phyloP scores from a whole-genome alignment of 78 protist species.

The slime mould (Dictyostelium discoideum) region DNA sequence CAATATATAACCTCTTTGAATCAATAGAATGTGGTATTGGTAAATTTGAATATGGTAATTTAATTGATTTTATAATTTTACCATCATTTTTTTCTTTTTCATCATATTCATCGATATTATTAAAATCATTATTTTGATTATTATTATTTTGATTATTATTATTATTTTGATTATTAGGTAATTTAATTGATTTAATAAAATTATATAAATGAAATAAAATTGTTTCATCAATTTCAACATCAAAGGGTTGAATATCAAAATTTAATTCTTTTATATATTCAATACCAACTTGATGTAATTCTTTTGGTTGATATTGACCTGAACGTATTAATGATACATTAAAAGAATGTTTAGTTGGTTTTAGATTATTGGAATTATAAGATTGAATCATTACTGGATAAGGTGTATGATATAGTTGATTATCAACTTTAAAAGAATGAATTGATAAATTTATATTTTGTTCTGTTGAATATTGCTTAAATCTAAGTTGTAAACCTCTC shows the following conservation, averaged over 20 bases:
- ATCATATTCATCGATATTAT: not conserved
- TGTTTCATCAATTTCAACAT: conserved; percentile 58
- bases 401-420: conserved; percentile 44
- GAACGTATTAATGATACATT: conserved; percentile 34
- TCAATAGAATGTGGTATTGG: conserved; percentile 48
- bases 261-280: conserved; percentile 59
- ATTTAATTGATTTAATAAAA: conserved; percentile 12
- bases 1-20: conserved; percentile 63
- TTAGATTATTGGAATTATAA: not conserved
- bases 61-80: not conserved
- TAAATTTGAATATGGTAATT: conserved; percentile 5
- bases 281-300: conserved; percentile 26
- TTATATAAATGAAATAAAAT: conserved; percentile 12
- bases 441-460: conserved; percentile 53
- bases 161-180: not conserved
- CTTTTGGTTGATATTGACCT: conserved; percentile 24
- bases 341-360: not conserved
- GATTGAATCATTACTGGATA: conserved; percentile 57
- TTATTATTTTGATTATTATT: not conserved
- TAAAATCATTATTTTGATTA: not conserved
- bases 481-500: conserved; percentile 4
- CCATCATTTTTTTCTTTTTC: not conserved
- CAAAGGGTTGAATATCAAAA: conserved; percentile 38
- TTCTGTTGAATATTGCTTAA: conserved; percentile 8
- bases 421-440: conserved; percentile 44